These are phyloP conservation scores for Phytopythium mirpurense DNA, from an alignment of 352 stramenopile species.

Conservation along the genomic window DNA sequence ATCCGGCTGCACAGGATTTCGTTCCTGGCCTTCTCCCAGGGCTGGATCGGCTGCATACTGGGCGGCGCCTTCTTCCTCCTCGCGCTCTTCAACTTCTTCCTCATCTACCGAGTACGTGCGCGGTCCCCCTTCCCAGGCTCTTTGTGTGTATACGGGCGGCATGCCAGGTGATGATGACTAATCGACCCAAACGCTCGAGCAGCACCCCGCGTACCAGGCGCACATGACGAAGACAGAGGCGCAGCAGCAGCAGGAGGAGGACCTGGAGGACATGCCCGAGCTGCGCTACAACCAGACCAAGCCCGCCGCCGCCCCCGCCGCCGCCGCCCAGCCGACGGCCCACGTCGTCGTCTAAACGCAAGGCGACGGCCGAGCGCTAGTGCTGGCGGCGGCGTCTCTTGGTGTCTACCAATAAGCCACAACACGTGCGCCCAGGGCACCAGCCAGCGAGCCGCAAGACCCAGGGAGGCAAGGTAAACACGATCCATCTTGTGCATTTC, in stretches of 20 bases:
- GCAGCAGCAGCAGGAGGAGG: conserved; percentile 43
- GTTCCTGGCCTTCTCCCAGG: conserved; percentile 78
- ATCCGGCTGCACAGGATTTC: conserved; percentile 41
- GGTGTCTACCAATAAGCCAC: too few relatives aligned
- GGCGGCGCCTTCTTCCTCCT: conserved; percentile 72
- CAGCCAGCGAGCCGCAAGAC: not conserved
- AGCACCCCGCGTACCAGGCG: conserved; percentile 78
- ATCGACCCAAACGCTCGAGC: not conserved
- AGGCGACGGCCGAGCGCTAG: not conserved
- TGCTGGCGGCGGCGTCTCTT: not conserved
- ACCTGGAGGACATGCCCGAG: conserved; percentile 72
- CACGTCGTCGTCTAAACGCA: conserved; percentile 55
- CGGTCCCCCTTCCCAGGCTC: too few relatives aligned
- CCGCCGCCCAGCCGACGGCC: conserved; percentile 29
- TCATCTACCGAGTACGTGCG: conserved; percentile 66
- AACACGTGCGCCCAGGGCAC: not conserved
- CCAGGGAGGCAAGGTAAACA: not conserved
- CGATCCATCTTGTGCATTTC: conserved; percentile 1
- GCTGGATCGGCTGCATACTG: conserved; percentile 71
- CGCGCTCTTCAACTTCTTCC: conserved; percentile 85
- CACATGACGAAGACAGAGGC: conserved; percentile 59
- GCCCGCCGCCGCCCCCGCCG: conserved; percentile 18
- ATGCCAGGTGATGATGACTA: conserved; percentile 10
- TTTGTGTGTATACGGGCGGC: too few relatives aligned
- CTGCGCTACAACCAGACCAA: conserved; percentile 75